A percentile compares a stretch with the other conserved stretches of the same genome.
Evolutionary conservation across 2,329 filamentous ascomycete species (phyloP).

Genomic region (Epichloe sp.): DNA sequence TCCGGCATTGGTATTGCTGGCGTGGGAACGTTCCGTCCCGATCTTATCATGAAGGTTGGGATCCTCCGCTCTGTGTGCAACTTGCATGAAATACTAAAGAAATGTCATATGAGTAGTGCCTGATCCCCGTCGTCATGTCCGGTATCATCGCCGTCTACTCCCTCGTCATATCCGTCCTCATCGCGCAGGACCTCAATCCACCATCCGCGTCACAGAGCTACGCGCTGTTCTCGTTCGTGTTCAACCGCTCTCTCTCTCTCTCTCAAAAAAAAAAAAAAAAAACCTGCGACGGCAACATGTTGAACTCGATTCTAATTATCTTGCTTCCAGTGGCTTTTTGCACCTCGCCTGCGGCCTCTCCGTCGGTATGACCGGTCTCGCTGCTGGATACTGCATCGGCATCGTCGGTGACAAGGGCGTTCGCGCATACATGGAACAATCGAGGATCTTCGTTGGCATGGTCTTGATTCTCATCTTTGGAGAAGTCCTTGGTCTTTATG

Average conservation of each 20-base stretch:
- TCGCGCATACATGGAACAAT: conserved; percentile 91
- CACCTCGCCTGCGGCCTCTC: conserved; percentile 83
- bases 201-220: conserved; percentile 50
- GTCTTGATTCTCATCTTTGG: conserved; percentile 97
- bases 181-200: conserved; percentile 76
- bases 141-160: conserved; percentile 98
- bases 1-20: conserved; percentile 80
- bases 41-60: conserved; percentile 78
- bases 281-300: neutral
- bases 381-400: conserved; percentile 92
- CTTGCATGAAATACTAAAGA: neutral
- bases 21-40: conserved; percentile 71
- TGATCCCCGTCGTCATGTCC: conserved; percentile 92
- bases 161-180: conserved; percentile 91
- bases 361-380: conserved; percentile 83
- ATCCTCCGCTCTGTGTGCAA: neutral
- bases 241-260: neutral
- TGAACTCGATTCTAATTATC: conserved; percentile 9
- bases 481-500: conserved; percentile 92
- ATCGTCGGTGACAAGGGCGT: conserved; percentile 91
- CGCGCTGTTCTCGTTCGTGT: conserved; percentile 66
- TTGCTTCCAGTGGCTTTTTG: conserved; percentile 60
- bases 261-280: neutral
- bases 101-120: conserved; percentile 37
- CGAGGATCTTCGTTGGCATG: conserved; percentile 94